Evolutionary conservation across 2,329 filamentous ascomycete species (phyloP).

Genomic region (Pseudocercospora fuligena): DNA sequence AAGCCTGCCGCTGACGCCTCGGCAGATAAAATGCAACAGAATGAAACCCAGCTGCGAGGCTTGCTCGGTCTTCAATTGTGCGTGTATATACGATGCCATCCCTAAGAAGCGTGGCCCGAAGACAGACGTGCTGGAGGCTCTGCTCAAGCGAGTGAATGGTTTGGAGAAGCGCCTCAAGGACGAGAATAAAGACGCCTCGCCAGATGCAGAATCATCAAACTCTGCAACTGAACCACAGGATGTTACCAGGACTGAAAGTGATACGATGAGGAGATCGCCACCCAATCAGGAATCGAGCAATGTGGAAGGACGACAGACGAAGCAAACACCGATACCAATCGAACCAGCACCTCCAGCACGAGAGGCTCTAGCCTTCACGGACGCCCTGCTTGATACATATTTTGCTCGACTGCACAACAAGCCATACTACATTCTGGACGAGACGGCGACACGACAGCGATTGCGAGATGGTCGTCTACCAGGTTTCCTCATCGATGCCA

Average conservation of each 20-base stretch:
- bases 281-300: constrained; percentile 13
- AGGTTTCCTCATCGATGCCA: constrained; percentile 56
- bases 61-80: constrained; percentile 85
- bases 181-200: constrained; percentile 52
- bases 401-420: constrained; percentile 80
- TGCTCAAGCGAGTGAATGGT: constrained; percentile 83
- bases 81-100: constrained; percentile 86
- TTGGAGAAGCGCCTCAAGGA: constrained; percentile 77
- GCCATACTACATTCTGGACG: constrained; percentile 80
- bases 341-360: constrained; percentile 21
- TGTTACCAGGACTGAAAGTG: constrained; percentile 11
- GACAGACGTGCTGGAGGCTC: constrained; percentile 83
- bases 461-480: constrained; percentile 70
- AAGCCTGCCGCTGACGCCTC: constrained; percentile 6
- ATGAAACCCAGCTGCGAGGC: constrained; percentile 84
- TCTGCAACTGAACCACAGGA: constrained; percentile 15
- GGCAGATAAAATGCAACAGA: constrained; percentile 88
- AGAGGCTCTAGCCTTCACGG: constrained; percentile 30
- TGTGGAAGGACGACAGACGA: constrained; percentile 11
- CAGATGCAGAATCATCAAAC: constrained; percentile 22
- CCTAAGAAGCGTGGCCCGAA: constrained; percentile 90
- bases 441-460: constrained; percentile 72
- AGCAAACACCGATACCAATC: constrained; percentile 13
- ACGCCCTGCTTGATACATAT: constrained; percentile 68
- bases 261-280: constrained; percentile 10